Evolutionary conservation across 805 yeast species (phyloP).

Genomic region (Nakazawaea peltata): DNA sequence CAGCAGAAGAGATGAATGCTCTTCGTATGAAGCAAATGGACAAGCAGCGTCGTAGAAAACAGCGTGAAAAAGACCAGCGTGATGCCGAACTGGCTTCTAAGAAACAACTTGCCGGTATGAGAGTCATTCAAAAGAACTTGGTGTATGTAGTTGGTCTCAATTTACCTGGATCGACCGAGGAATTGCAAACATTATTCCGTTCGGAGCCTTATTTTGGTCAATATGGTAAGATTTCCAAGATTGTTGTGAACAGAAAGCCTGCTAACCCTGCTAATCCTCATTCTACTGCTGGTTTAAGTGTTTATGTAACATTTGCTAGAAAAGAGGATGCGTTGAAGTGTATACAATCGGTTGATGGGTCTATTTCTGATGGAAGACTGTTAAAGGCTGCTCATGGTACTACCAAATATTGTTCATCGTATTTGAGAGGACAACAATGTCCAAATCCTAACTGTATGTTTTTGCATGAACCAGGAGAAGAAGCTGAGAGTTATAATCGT

Average conservation of each 20-base stretch:
- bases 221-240: constrained; percentile 90
- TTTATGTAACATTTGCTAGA: constrained; percentile 85
- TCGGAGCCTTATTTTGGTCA: constrained; percentile 97
- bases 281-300: constrained; percentile 78
- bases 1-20: constrained; percentile 79
- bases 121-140: constrained; percentile 96
- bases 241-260: constrained; percentile 79
- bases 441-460: constrained; percentile 99
- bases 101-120: constrained; percentile 90
- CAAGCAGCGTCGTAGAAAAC: constrained; percentile 75
- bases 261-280: constrained; percentile 36
- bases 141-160: constrained; percentile 95
- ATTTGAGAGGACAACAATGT: constrained; percentile 89
- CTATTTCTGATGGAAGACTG: constrained; percentile 83
- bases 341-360: constrained; percentile 87
- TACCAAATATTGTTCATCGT: constrained; percentile 96
- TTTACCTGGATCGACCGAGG: constrained; percentile 82
- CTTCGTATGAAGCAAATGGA: constrained; percentile 78
- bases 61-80: constrained; percentile 83
- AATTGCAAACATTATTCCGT: constrained; percentile 69
- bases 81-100: constrained; percentile 81
- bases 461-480: constrained; percentile 98
- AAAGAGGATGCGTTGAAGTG: constrained; percentile 96
- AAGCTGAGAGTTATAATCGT: constrained; percentile 93
- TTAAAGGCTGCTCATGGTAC: constrained; percentile 97